Evolutionary conservation across 2,329 filamentous ascomycete species (phyloP).

Genomic region (Cladosporium sp.): DNA sequence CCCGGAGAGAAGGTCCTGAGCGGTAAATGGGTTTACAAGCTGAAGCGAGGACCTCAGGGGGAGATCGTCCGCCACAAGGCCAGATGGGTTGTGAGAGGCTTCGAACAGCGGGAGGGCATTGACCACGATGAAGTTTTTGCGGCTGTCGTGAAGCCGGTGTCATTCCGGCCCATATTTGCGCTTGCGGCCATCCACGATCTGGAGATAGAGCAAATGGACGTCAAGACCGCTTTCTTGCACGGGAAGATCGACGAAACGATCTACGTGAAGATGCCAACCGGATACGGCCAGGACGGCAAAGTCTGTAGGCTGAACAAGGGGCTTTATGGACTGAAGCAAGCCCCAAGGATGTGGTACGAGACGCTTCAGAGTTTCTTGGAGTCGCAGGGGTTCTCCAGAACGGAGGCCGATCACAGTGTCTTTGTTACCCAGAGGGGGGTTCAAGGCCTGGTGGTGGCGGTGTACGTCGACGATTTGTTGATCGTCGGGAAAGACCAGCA

Average conservation of each 20-base stretch:
- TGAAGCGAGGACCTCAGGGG: neutral
- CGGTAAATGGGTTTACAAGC: neutral
- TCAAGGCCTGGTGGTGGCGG: slow-evolving; percentile 3
- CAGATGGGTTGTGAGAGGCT: slow-evolving; percentile 25
- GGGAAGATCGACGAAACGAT: slow-evolving; percentile 22
- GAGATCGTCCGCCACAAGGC: slow-evolving; percentile 18
- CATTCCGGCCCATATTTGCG: slow-evolving; percentile 23
- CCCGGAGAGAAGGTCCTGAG: neutral
- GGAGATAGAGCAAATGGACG: slow-evolving; percentile 28
- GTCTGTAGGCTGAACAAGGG: slow-evolving; percentile 22
- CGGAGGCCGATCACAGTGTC: slow-evolving; percentile 14
- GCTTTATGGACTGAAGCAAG: slow-evolving; percentile 30
- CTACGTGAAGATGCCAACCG: slow-evolving; percentile 22
- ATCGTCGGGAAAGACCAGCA: slow-evolving; percentile 12
- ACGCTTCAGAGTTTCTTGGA: slow-evolving; percentile 17
- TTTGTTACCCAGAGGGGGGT: slow-evolving; percentile 10
- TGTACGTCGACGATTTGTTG: slow-evolving; percentile 29
- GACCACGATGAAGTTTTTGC: slow-evolving; percentile 28
- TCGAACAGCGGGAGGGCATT: slow-evolving; percentile 22
- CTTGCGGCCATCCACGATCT: slow-evolving; percentile 17
- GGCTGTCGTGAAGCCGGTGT: slow-evolving; percentile 15
- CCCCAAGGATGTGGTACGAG: slow-evolving; percentile 23
- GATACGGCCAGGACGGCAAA: slow-evolving; percentile 6
- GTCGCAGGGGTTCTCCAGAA: slow-evolving; percentile 15
- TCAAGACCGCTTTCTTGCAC: slow-evolving; percentile 24